These are phyloP conservation scores for Boletus sensibilis DNA, from an alignment of 768 basidiomycete genomes.

Conservation along the genomic window DNA sequence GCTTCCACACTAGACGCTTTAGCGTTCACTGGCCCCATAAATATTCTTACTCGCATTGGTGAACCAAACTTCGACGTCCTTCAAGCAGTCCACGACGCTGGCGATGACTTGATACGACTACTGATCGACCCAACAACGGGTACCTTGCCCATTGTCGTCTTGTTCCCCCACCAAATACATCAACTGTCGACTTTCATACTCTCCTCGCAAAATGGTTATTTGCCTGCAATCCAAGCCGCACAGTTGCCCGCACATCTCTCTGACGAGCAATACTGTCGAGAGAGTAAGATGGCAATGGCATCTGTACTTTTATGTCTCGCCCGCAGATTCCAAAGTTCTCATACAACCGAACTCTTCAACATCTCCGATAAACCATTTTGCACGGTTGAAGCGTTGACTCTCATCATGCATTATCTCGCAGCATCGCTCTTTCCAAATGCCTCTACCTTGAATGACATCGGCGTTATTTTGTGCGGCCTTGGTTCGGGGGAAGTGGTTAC, in stretches of 20 bases:
- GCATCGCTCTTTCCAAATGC: constrained; percentile 44
- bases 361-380: constrained; percentile 30
- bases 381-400: constrained; percentile 37
- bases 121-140: constrained; percentile 37
- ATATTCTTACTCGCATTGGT: constrained; percentile 25
- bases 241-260: constrained; percentile 25
- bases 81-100: constrained; percentile 34
- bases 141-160: constrained; percentile 40
- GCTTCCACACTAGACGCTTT: constrained; percentile 19
- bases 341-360: constrained; percentile 24
- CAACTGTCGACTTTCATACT: constrained; percentile 40
- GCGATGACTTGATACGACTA: constrained; percentile 33
- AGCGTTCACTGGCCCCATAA: constrained; percentile 22
- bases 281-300: constrained; percentile 36
- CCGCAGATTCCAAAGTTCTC: constrained; percentile 40
- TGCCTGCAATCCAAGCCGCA: constrained; percentile 34
- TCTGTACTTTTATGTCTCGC: constrained; percentile 46
- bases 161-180: constrained; percentile 41
- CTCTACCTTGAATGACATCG: constrained; percentile 50
- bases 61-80: constrained; percentile 38
- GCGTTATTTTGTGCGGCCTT: constrained; percentile 45
- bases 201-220: constrained; percentile 30
- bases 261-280: constrained; percentile 23
- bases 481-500: constrained; percentile 21
- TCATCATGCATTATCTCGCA: constrained; percentile 49